Base-by-base conservation (phyloP, 768 basidiomycete species). In the Holtermannia corniformis region DNA sequence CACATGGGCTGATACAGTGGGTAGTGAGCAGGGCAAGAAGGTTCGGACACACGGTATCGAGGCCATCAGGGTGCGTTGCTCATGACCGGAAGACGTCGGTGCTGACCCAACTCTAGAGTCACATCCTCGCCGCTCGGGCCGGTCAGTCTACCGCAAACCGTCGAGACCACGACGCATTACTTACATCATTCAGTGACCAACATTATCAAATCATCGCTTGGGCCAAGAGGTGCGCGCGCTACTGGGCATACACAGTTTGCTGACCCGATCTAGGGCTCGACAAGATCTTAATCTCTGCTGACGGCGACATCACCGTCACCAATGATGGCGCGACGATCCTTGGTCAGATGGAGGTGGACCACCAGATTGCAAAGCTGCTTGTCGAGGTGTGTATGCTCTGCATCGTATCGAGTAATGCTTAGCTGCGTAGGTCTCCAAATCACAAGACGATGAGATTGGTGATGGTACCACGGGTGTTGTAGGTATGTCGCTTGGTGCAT, bases 381-480 rank as follows among this genome's bases (percentile, higher is more conserved):
- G 95, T 99, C 11, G 68, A 72, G 55, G 67, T 68, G n/a, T 46
- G 55, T 23, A 41, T 26, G 32, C 32, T 37, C 10, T 37, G 7
- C 32, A 37, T 7, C 32, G 7, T 16, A 37, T 49, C 23, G 47
- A 4, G 25, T 20, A 51, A 13, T 12, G 40, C 50, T 42, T 4
- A 44, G 5, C 20, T 26, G 10, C 16, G 1, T 87, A 96, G 68
- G 78, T 97, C 41, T 92, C 89, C 16, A 93, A 92, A 77, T 90
- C 87, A 71, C 95, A 99, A 76, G 95, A 99, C 72, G 95, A 99
- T 72, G 95, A 99, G 77, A 93, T 99, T 70, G 95, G 95, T 22
- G 95, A 99, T 75, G 95, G 95, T 55, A 97, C 95, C 4, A 97
- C 95, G 24, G 95, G 95, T 72, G 95, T 99, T 55, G 95, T 97